Base-by-base conservation (phyloP, 345 rosid genomes). In the Populus alba region DNA sequence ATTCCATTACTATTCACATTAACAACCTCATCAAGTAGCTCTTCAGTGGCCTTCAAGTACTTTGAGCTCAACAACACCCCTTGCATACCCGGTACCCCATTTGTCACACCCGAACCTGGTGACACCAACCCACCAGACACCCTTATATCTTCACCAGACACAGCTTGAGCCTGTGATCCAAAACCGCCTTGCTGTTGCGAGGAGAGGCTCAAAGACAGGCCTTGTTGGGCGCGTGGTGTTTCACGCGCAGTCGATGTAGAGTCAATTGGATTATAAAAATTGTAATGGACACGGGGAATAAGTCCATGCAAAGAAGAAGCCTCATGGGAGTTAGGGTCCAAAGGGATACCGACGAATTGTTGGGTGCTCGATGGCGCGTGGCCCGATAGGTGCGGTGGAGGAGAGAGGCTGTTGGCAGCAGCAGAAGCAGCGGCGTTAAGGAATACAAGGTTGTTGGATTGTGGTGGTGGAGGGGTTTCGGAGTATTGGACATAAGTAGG, bases 41-140 rank as follows among this genome's bases (percentile, higher is more conserved):
- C 99, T 83, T 93, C 98, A 47, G 95, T 89, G 11, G 98, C 99
- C 71, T 95, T 95, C 87, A 95, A 86, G 91, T 88, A 93, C 90
- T 91, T 95, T 43, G 99, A 95, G 90, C 97, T 89, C 85, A 88
- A 59, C 80, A 90, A 25, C 70, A 93, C 91, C 39, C 89, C 83
- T 69, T 91, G 94, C 71, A 89, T 81, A 45, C 92, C 92, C 31
- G 89, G 77, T 17, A 90, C 89, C 9, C 94, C 94, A 74, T 87
- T 90, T 0, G 95, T 89, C 75, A 92, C 91, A 1, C 92, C 96
- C 9, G 98, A 95, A 55, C 92, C 95, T 0, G 97, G 82, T 0
- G 96, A 89, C 9, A 87, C 93, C 10, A 91, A 86, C 75, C 90
- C 89, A 4, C 86, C 90, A 0, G 92, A 82, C 41, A 79, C 82